Evolutionary conservation across 352 stramenopile species (phyloP).

Genomic region (Phytophthora podocarpi): DNA sequence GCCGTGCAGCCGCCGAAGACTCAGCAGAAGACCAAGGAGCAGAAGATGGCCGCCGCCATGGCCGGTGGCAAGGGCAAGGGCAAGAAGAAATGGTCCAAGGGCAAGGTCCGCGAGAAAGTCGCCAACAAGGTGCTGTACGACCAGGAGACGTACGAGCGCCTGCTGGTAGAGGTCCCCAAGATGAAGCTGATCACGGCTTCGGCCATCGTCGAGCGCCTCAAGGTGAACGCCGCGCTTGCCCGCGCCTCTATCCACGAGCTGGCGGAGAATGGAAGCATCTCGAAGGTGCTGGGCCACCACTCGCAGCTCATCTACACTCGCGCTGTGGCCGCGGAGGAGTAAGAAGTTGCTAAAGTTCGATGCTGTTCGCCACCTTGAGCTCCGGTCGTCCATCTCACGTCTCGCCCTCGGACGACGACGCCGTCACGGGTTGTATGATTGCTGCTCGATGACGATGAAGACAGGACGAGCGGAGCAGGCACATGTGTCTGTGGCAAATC

Average conservation of each 20-base stretch:
- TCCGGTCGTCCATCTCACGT: slow-evolving; percentile 9
- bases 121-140: slow-evolving; percentile 99
- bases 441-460: slow-evolving; percentile 16
- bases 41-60: slow-evolving; percentile 99
- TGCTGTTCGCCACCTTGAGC: slow-evolving; percentile 17
- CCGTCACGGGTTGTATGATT: slow-evolving; percentile 8
- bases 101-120: slow-evolving; percentile 99
- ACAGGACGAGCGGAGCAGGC: slow-evolving; percentile 19
- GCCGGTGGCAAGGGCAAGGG: slow-evolving; percentile 97
- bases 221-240: slow-evolving; percentile 98
- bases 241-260: slow-evolving; percentile 96
- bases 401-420: slow-evolving; percentile 12
- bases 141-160: slow-evolving; percentile 98
- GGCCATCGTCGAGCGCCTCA: slow-evolving; percentile 98
- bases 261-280: slow-evolving; percentile 96
- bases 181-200: slow-evolving; percentile 99
- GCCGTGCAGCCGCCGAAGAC: slow-evolving; percentile 95
- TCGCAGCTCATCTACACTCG: slow-evolving; percentile 99
- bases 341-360: slow-evolving; percentile 46
- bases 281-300: slow-evolving; percentile 94
- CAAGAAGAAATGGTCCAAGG: slow-evolving; percentile 99
- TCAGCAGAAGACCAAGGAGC: slow-evolving; percentile 99
- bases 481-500: slow-evolving; percentile 6
- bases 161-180: slow-evolving; percentile 99
- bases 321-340: slow-evolving; percentile 81